These are phyloP conservation scores for Talaromyces sp. DNA, from an alignment of 2,329 filamentous ascomycete species.

Conservation along the genomic window DNA sequence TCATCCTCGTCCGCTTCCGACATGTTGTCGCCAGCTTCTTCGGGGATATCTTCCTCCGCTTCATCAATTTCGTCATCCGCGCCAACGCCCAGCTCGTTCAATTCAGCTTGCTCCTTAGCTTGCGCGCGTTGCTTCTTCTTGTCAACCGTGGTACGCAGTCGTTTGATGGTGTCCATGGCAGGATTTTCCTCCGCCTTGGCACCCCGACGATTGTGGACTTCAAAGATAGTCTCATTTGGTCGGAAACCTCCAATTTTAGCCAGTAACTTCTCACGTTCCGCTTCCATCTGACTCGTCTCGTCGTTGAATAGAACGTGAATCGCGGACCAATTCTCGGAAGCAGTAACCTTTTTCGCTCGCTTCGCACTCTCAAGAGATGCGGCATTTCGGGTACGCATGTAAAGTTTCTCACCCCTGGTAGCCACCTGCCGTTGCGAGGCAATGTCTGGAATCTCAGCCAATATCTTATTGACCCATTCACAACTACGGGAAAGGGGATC, in stretches of 20 bases:
- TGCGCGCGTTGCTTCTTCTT: constrained; percentile 44
- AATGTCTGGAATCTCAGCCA: constrained; percentile 76
- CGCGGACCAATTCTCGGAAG: constrained; percentile 70
- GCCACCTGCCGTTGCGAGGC: constrained; percentile 71
- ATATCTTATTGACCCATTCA: constrained; percentile 80
- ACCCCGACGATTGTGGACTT: constrained; percentile 77
- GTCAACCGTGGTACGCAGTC: constrained; percentile 47
- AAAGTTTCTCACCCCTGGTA: constrained; percentile 87
- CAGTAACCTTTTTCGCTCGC: constrained; percentile 75
- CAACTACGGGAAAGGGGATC: constrained; percentile 73
- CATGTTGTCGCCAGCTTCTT: constrained; percentile 51
- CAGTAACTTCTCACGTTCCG: constrained; percentile 81
- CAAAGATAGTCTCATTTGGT: constrained; percentile 94
- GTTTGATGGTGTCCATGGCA: constrained; percentile 56
- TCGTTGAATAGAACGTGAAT: constrained; percentile 80
- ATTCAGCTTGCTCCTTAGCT: constrained; percentile 30
- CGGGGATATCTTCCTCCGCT: constrained; percentile 45
- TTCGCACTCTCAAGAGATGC: constrained; percentile 90
- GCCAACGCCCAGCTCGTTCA: constrained; percentile 30
- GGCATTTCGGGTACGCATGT: constrained; percentile 84
- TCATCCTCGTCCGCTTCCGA: constrained; percentile 64
- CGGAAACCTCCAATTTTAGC: constrained; percentile 85
- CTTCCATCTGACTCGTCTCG: constrained; percentile 63
- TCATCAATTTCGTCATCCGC: constrained; percentile 38
- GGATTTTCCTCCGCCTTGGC: constrained; percentile 63